Evolutionary conservation across 352 stramenopile genomes (phyloP).

Genomic region (Phytophthora fragariae): DNA sequence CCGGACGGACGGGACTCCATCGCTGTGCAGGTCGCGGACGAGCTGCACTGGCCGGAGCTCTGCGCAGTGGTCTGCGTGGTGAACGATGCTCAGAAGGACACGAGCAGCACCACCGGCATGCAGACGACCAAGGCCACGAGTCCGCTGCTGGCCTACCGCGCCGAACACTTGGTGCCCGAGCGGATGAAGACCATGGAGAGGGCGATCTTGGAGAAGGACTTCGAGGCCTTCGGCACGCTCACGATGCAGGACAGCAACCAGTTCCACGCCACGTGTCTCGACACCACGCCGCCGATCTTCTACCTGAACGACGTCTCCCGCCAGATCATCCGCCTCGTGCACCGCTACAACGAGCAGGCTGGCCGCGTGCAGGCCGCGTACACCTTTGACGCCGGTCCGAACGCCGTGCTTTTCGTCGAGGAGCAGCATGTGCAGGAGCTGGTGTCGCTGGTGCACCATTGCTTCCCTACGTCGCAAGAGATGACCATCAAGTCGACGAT

Average conservation of each 20-base stretch:
- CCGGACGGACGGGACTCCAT: slow-evolving; percentile 78
- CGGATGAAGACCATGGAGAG: slow-evolving; percentile 91
- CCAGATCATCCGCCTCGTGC: slow-evolving; percentile 87
- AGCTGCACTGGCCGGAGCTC: slow-evolving; percentile 95
- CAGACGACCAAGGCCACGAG: slow-evolving; percentile 94
- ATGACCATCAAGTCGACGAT: slow-evolving; percentile 51
- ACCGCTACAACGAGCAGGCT: slow-evolving; percentile 93
- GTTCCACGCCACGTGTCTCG: slow-evolving; percentile 98
- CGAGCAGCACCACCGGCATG: slow-evolving; percentile 97
- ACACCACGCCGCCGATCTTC: slow-evolving; percentile 98
- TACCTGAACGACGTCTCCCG: slow-evolving; percentile 97
- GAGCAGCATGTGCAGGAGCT: slow-evolving; percentile 72
- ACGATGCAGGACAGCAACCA: slow-evolving; percentile 99
- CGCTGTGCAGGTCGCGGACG: slow-evolving; percentile 80
- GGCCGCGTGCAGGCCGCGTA: slow-evolving; percentile 92
- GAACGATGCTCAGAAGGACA: slow-evolving; percentile 97
- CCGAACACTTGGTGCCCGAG: slow-evolving; percentile 81
- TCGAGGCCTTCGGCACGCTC: slow-evolving; percentile 95
- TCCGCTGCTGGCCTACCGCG: slow-evolving; percentile 90
- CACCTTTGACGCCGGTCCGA: slow-evolving; percentile 99
- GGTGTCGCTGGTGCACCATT: slow-evolving; percentile 61
- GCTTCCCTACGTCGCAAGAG: slow-evolving; percentile 45
- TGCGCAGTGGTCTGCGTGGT: slow-evolving; percentile 97
- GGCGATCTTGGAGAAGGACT: slow-evolving; percentile 93
- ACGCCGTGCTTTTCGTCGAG: slow-evolving; percentile 95